phyloP scores from a whole-genome alignment of 257 asterid species.

The Penstemon newberryi region DNA sequence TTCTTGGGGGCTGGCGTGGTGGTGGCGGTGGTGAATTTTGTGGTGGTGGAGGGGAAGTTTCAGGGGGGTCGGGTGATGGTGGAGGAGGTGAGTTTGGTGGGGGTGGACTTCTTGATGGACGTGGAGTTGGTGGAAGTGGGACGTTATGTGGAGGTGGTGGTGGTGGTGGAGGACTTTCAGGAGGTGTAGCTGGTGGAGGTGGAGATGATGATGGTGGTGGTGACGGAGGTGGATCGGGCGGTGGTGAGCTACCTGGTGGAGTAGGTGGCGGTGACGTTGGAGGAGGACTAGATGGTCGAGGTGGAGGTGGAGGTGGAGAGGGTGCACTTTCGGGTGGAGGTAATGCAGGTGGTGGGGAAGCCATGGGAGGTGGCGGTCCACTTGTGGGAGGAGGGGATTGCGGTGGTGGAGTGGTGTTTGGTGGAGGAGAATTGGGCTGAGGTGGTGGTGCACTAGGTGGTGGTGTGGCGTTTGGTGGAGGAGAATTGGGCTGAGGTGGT shows the following conservation, averaged over 20 bases:
- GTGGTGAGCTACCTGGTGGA: slow-evolving; percentile 28
- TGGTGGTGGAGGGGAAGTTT: slow-evolving; percentile 33
- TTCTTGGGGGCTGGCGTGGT: slow-evolving; percentile 35
- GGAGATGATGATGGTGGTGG: slow-evolving; percentile 32
- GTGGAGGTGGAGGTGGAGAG: slow-evolving; percentile 44
- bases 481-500: slow-evolving; percentile 37
- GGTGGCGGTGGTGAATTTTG: slow-evolving; percentile 43
- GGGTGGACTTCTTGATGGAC: slow-evolving; percentile 38
- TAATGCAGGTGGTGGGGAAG: slow-evolving; percentile 32
- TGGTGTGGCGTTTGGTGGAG: slow-evolving; percentile 28
- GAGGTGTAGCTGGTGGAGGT: slow-evolving; percentile 38
- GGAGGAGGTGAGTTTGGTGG: slow-evolving; percentile 54
- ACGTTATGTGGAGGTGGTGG: slow-evolving; percentile 26
- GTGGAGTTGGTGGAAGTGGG: slow-evolving; percentile 33
- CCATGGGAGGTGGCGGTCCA: slow-evolving; percentile 27
- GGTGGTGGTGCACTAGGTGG: slow-evolving; percentile 24
- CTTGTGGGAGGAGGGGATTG: slow-evolving; percentile 6
- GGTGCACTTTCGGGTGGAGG: slow-evolving; percentile 30
- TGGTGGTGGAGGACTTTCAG: slow-evolving; percentile 31
- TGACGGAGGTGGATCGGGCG: slow-evolving; percentile 38
- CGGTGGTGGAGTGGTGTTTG: slow-evolving; percentile 31
- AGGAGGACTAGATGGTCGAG: slow-evolving; percentile 38
- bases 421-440: slow-evolving; percentile 7
- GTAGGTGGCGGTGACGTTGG: slow-evolving; percentile 33
- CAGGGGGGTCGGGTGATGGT: slow-evolving; percentile 26